A percentile compares a stretch with the other conserved stretches of the same genome.
phyloP scores from a whole-genome alignment of 129 eudicot species.

The Flaveria trinervia region DNA sequence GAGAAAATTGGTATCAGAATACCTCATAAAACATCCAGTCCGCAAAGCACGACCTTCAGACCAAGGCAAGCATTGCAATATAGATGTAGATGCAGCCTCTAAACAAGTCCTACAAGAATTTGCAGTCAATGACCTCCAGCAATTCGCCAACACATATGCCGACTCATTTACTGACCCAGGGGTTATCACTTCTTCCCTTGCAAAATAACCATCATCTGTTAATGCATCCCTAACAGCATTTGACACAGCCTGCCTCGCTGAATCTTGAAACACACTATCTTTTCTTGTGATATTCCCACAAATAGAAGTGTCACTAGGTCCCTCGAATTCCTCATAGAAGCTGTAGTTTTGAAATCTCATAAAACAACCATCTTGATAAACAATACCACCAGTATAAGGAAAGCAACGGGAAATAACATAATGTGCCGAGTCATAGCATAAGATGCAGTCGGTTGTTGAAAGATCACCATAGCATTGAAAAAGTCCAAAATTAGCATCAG shows the following conservation, averaged over 20 bases:
- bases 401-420: constrained; percentile 64
- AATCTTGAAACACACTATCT: constrained; percentile 34
- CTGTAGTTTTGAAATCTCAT: constrained; percentile 65
- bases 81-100: constrained; percentile 49
- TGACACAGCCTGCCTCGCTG: constrained; percentile 48
- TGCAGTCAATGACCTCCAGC: constrained; percentile 65
- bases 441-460: constrained; percentile 57
- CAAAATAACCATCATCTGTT: constrained; percentile 36
- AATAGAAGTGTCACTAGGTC: constrained; percentile 42
- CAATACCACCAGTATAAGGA: constrained; percentile 59
- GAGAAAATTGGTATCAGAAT: constrained; percentile 68
- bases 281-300: constrained; percentile 63
- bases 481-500: constrained; percentile 49
- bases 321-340: constrained; percentile 52
- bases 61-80: constrained; percentile 64
- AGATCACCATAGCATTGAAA: constrained; percentile 85
- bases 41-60: constrained; percentile 68
- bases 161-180: constrained; percentile 45
- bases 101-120: constrained; percentile 62
- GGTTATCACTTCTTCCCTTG: constrained; percentile 38
- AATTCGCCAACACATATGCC: constrained; percentile 64
- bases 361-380: constrained; percentile 76
- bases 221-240: constrained; percentile 51
- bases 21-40: constrained; percentile 85
- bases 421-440: constrained; percentile 73